Evolutionary conservation across 2,329 filamentous ascomycete genomes (phyloP), one percentile per base, ranked within the genome.

Genomic region (Fusarium bulbicola): DNA sequence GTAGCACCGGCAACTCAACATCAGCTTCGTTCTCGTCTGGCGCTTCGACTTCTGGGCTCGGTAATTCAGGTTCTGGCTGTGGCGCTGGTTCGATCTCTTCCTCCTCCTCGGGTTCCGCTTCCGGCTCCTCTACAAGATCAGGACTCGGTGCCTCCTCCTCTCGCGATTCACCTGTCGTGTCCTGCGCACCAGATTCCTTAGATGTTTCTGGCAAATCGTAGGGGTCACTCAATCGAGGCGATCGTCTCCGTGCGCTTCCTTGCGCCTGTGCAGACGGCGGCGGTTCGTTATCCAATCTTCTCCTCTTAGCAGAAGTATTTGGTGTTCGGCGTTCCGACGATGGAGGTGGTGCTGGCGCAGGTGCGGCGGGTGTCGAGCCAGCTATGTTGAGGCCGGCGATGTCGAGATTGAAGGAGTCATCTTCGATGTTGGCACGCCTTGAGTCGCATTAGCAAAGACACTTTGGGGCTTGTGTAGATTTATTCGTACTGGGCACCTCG

Each of bases 391-490:
- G 80, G 68, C 83, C 84, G 34, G 83, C 84, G 53, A 88, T 81
- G 53, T 86, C 80, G 74, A 91, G 85, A 20, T 85, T 85, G 76
- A 92, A 92, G 11, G 89, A 89, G 16, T 90, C 85, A 70, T 91
- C 88, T 71, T 85, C 88, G 20, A 92, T 84, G 77, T 91, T 86
- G 64, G 88, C 86, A 74, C 86, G 85, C 74, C 86, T 89, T 10
- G 1, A 21, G 47, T 32, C 50, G 73, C 39, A 53, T 65, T 49
- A 67, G 56, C 32, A 46, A 36, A 36, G 34, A 36, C 34, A 36
- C 34, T 10, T 36, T 5, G 16, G 34, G 34, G 0, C 15, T 36
- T 36, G 4, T 36, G 34, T 36, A 36, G 34, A 18, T 36, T 36
- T 36, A 18, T 36, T 36, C 34, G 34, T 36, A 91, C 89, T 89